A percentile compares a stretch with the other conserved stretches of the same genome.
Evolutionary conservation across 148 eudicot genomes (phyloP).

Genomic region (Amaranthus cruentus): DNA sequence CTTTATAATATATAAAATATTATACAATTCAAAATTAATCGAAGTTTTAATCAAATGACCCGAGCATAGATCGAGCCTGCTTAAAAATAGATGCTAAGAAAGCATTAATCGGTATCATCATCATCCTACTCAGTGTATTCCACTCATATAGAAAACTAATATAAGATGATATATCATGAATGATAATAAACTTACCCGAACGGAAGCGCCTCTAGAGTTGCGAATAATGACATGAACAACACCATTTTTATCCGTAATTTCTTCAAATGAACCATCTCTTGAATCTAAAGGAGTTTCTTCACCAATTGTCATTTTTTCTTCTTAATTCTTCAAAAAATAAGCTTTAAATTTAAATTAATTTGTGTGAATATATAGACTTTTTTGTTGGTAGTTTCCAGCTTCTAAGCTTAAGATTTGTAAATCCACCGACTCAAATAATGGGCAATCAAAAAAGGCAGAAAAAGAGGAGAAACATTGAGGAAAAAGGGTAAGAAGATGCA

Average conservation of each 20-base stretch:
- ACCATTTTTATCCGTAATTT: constrained; percentile 54
- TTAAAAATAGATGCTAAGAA: too few relatives aligned
- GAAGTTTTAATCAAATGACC: too few relatives aligned
- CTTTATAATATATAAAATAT: too few relatives aligned
- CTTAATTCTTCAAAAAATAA: constrained; percentile 9
- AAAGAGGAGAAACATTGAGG: not conserved
- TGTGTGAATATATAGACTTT: not conserved
- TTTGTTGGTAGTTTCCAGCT: not conserved
- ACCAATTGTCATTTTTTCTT: constrained; percentile 47
- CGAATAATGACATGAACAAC: constrained; percentile 48
- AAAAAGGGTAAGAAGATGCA: not conserved
- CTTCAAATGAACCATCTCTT: constrained; percentile 29
- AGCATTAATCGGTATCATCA: too few relatives aligned
- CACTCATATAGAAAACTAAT: too few relatives aligned
- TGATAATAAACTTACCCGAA: constrained; percentile 35
- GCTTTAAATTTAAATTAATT: constrained; percentile 1
- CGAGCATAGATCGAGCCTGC: too few relatives aligned
- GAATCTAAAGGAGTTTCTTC: constrained; percentile 32
- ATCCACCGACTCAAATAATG: not conserved
- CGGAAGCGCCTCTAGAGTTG: constrained; percentile 54
- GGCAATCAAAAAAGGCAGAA: not conserved
- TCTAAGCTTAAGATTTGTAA: not conserved
- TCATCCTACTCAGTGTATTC: too few relatives aligned
- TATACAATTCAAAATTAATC: too few relatives aligned
- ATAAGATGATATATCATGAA: too few relatives aligned